These are phyloP conservation scores for Geotrichum macrosporum DNA, from an alignment of 1,139 yeast species.

Conservation along the genomic window DNA sequence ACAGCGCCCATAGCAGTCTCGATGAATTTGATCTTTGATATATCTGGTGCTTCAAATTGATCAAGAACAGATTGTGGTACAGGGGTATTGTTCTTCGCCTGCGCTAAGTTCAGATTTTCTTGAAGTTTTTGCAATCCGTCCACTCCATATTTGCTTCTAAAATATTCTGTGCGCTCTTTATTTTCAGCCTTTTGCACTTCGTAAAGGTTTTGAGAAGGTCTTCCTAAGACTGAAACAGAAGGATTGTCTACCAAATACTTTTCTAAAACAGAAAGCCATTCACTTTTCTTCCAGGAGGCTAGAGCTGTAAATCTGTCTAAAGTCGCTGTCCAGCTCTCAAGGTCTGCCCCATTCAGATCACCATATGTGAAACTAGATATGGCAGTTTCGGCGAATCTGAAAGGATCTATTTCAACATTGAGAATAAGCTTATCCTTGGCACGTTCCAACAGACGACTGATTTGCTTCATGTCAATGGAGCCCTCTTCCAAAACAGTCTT, in stretches of 20 bases:
- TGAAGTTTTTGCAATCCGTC: slow-evolving; percentile 56
- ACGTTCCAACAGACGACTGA: slow-evolving; percentile 64
- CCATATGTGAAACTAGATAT: slow-evolving; percentile 82
- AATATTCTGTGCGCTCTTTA: slow-evolving; percentile 47
- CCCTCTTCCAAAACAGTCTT: slow-evolving; percentile 45
- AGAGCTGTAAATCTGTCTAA: slow-evolving; percentile 60
- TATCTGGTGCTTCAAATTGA: slow-evolving; percentile 66
- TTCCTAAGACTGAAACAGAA: slow-evolving; percentile 70
- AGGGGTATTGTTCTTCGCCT: slow-evolving; percentile 60
- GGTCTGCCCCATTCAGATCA: slow-evolving; percentile 52
- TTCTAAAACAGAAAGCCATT: slow-evolving; percentile 62
- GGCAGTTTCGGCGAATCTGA: slow-evolving; percentile 59
- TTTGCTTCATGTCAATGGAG: slow-evolving; percentile 56
- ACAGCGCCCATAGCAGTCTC: slow-evolving; percentile 58
- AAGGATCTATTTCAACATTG: slow-evolving; percentile 62
- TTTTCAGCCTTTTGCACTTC: slow-evolving; percentile 50
- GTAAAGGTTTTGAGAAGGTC: slow-evolving; percentile 67
- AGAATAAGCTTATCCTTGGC: slow-evolving; percentile 59
- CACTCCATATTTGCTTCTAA: slow-evolving; percentile 53
- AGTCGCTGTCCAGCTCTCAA: slow-evolving; percentile 52
- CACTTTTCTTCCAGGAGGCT: slow-evolving; percentile 53
- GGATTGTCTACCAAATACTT: slow-evolving; percentile 57
- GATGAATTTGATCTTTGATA: slow-evolving; percentile 68
- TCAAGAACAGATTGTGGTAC: slow-evolving; percentile 67
- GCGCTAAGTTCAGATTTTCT: slow-evolving; percentile 55